Evolutionary conservation across 345 rosid genomes (phyloP), one percentile per base, ranked within the genome.

Genomic region (Lepidium africanum): DNA sequence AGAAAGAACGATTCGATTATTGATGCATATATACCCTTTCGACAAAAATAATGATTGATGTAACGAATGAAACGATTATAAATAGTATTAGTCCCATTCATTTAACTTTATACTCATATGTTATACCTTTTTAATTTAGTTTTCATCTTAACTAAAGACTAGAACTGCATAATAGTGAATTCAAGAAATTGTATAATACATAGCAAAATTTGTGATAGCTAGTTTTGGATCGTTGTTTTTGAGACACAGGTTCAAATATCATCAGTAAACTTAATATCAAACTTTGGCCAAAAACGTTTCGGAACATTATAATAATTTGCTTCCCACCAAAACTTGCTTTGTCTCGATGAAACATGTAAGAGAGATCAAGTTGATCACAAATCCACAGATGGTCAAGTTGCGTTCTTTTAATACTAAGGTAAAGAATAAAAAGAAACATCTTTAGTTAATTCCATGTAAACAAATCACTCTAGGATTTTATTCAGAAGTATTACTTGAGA

Each of bases 1-100:
- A 61, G 6, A 12, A 52, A 70, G 2, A 32, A 30, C 30, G 17
- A 39, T 47, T 59, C 65, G 40, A 72, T 57, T 33, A 73, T 73
- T 65, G 66, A 47, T 37, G 40, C 70, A 47, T 30, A 27, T 6
- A 27, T 30, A 38, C 57, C 21, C 45, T 55, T 5, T 27, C 14
- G 16, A 54, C 43, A 46, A 38, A 54, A 45, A 1, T 9, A 38
- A 53, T 52, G 16, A 71, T 63, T 46, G 61, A 19, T 48, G 19
- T 45, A 33, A 57, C 39, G 19, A 58, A 32, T 65, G 60, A 30
- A 21, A 21, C 23, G n/a, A n/a, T 21, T 21, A 21, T 21, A 21
- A 21, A 1, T 21, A 21, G 23, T 21, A 2, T n/a, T 2, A 21
- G 23, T 21, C 23, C 23, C 1, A 2, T 21, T 21, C 2, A 21